Conservation (phyloP, 176 grass and related monocot genomes). For the Bonia amplexicaulis region DNA sequence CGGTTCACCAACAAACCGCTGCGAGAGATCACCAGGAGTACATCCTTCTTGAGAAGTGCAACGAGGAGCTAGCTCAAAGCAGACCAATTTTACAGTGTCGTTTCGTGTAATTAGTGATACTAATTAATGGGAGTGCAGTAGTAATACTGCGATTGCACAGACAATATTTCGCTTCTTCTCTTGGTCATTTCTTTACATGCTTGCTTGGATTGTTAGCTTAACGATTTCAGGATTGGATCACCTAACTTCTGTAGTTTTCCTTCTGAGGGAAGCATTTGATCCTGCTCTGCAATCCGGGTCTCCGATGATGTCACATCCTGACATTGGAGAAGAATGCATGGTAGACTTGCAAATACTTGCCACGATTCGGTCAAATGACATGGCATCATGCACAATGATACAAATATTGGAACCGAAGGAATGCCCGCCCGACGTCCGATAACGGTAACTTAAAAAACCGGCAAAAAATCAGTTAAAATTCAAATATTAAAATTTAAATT, state of each 20-base stretch:
- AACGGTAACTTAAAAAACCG: too few species aligned
- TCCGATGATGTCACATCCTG: not conserved
- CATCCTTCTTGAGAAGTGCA: slow-evolving; percentile 34
- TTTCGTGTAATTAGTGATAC: not conserved
- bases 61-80: slow-evolving; percentile 17
- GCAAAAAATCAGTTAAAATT: too few species aligned
- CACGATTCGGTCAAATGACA: not conserved
- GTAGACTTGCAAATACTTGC: not conserved
- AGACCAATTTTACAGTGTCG: not conserved
- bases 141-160: not conserved
- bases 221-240: not conserved
- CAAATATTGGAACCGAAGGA: too few species aligned
- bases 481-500: too few species aligned
- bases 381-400: not conserved
- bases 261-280: not conserved
- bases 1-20: slow-evolving; percentile 53
- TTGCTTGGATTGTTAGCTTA: slow-evolving; percentile 5
- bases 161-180: too few species aligned
- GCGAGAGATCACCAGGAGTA: slow-evolving; percentile 44
- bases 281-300: not conserved
- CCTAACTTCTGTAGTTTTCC: not conserved
- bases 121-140: not conserved
- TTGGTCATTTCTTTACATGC: not conserved
- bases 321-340: not conserved
- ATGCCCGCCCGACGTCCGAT: accelerated